Evolutionary conservation across 2,329 filamentous ascomycete species (phyloP), one percentile per base, ranked within the genome.

Genomic region (Aspergillus caelatus): DNA sequence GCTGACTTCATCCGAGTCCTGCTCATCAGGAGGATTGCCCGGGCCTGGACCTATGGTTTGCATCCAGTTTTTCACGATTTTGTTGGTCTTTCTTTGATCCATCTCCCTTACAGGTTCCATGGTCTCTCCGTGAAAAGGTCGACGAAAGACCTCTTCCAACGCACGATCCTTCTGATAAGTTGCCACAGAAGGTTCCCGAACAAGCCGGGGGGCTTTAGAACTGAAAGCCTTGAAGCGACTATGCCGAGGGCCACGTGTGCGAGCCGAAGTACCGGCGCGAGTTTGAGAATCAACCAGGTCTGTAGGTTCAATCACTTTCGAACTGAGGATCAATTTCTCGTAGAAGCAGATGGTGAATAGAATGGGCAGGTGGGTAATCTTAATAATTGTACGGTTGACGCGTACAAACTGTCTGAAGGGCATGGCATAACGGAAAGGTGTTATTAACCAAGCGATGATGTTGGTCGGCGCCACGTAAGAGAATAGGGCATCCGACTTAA

Each of bases 401-500:
- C 88, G 89, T 67, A 98, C 89, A 72, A 95, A 98, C 56, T 89
- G 86, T 46, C 87, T 87, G 69, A 97, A 89, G 0, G 93, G 88
- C 81, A 97, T 88, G 70, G 88, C 81, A 74, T 91, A 96, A 66
- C 94, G 87, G 52, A 96, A 77, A 0, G 94, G 94, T 71, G 93
- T 93, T 32, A 97, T 82, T 0, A 94, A 75, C 94, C 94, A 98
- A 1, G 92, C 94, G 66, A 97, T 86, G 34, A 97, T 91, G 74
- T 98, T 98, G 16, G 91, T 90, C 0, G 94, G 94, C 1, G 94
- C 91, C 65, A 97, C 87, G 75, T 97, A 97, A 4, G 93, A 96
- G 81, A 98, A 98, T 0, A 97, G 82, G 0, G 93, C 91, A 75
- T 98, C 94, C n/a, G 95, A 97, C 78, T 97, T 98, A 68, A 97